A percentile compares a stretch with the other conserved stretches of the same genome.
phyloP scores from a whole-genome alignment of 345 rosid species.

The Syzygium oleosum region DNA sequence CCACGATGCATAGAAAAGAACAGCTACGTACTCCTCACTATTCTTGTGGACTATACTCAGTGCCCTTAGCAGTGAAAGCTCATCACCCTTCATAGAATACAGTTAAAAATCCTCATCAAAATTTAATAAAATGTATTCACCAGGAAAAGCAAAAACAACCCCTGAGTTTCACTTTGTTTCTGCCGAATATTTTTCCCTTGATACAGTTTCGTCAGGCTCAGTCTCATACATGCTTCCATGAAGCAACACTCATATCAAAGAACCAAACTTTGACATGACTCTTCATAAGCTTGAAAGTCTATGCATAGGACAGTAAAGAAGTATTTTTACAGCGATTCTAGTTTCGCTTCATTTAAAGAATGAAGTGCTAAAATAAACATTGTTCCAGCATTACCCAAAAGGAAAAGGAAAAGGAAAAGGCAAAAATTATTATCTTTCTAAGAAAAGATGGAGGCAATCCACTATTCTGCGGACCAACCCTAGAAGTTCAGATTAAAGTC shows the following conservation, averaged over 20 bases:
- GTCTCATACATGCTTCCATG: neutral
- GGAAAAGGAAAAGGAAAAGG: neutral
- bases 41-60: slow-evolving; percentile 57
- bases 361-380: neutral
- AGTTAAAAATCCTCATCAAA: neutral
- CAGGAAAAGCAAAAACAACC: neutral
- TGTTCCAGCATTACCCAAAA: neutral
- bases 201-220: neutral
- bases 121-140: neutral
- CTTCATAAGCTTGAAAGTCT: neutral
- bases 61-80: slow-evolving; percentile 58
- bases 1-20: slow-evolving; percentile 93
- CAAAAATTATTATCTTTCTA: neutral
- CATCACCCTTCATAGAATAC: slow-evolving; percentile 61
- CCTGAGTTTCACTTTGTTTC: neutral
- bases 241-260: neutral
- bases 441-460: neutral
- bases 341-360: neutral
- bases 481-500: neutral
- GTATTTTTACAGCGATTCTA: neutral
- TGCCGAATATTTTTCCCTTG: neutral
- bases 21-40: slow-evolving; percentile 52
- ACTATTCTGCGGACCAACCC: neutral
- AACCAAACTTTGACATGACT: neutral
- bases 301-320: neutral